Base-by-base conservation (phyloP, 805 yeast genomes). In the Candida ficus region DNA sequence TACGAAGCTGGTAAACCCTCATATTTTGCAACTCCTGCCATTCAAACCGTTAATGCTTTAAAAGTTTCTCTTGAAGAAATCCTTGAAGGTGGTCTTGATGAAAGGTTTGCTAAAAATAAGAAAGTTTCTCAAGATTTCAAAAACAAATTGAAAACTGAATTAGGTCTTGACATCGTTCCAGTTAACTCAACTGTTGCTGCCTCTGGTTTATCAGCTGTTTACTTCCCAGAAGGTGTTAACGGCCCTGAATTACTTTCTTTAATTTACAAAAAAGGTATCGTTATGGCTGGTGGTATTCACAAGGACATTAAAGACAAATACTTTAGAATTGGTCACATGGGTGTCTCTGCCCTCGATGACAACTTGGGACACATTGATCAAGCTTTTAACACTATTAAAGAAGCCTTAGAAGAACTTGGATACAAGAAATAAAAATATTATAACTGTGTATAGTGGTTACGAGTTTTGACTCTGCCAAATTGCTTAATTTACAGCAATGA, bases 311-410 rank as follows among this genome's bases (percentile, higher is more conserved):
- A 78, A 35, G 75, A 83, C 44, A 80, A 83, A 61, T 90, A 90
- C 68, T 86, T 91, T 70, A 78, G 98, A 64, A 80, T 90, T 44
- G 98, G 98, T 27, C 98, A 90, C 67, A 91, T 91, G 98, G 96
- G 97, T 47, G 80, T 78, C 44, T 74, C 89, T 35, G 85, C 81
- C 11, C 65, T 76, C 43, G 78, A 80, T 50, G 70, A 64, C 29
- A 63, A 66, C 40, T 67, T 76, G 45, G 71, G 71, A 26, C 84
- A 82, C 58, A 61, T 81, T 22, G 76, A 73, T 42, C 59, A 60
- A 41, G 75, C 75, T 29, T 66, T 71, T 44, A 58, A 62, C 23
- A 74, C 73, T 21, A 65, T 78, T 41, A 67, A 70, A 47, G 64
- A 62, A 35, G 55, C 75, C 14, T 58, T 72, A 45, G 53, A 42